phyloP scores from a whole-genome alignment of 2,329 filamentous ascomycete genomes.

The Calonectria pseudoturangicola region DNA sequence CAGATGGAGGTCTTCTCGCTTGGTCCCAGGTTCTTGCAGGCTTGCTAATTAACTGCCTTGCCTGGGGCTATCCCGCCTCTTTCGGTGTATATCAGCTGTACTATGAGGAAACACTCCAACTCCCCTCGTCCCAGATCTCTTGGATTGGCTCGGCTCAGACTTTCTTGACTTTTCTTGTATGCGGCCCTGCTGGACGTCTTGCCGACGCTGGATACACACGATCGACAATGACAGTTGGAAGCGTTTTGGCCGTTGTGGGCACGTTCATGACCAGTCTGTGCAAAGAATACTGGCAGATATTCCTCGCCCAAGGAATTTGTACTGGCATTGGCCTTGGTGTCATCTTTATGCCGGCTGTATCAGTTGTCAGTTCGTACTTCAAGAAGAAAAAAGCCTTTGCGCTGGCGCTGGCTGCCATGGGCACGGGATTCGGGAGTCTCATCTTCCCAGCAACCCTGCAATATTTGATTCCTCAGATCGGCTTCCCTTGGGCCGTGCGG shows the following conservation, averaged over 20 bases:
- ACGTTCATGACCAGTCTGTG: constrained; percentile 69
- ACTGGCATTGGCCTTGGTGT: constrained; percentile 72
- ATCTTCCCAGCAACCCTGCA: constrained; percentile 75
- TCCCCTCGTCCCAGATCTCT: constrained; percentile 61
- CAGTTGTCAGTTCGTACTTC: constrained; percentile 79
- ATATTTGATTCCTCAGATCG: constrained; percentile 73
- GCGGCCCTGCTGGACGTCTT: constrained; percentile 69
- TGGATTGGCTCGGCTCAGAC: constrained; percentile 71
- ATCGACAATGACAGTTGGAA: constrained; percentile 64
- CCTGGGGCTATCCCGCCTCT: constrained; percentile 70
- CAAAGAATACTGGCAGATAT: constrained; percentile 70
- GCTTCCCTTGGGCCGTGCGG: constrained; percentile 79
- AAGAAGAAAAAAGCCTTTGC: constrained; percentile 72
- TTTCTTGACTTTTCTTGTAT: constrained; percentile 69
- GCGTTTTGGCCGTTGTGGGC: constrained; percentile 65
- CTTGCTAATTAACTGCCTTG: constrained; percentile 68
- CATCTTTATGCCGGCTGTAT: constrained; percentile 75
- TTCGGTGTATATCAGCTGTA: constrained; percentile 74
- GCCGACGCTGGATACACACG: constrained; percentile 69
- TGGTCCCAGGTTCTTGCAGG: constrained; percentile 71
- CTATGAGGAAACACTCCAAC: constrained; percentile 61
- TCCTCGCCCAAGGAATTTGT: constrained; percentile 72
- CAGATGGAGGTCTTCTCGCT: constrained; percentile 67
- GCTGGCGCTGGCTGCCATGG: constrained; percentile 76
- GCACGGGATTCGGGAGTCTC: constrained; percentile 74